Evolutionary conservation across 768 basidiomycete species (phyloP).

Genomic region (Lactifluus subvellereus): DNA sequence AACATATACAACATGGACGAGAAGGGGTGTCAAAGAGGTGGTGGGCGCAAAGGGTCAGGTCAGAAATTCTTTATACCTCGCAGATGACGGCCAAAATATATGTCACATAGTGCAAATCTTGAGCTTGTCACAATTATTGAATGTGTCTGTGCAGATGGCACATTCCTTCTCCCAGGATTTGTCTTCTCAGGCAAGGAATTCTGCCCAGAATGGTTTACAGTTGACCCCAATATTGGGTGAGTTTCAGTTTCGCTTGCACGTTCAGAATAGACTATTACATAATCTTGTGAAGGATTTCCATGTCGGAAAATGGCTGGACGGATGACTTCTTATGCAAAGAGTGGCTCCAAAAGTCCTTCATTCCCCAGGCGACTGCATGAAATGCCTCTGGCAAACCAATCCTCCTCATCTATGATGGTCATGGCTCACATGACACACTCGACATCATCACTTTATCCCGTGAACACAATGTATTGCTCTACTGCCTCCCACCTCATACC

Average conservation of each 20-base stretch:
- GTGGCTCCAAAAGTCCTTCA: neutral
- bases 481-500: neutral
- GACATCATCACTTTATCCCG: too few relatives aligned
- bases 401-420: conserved; percentile 9
- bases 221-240: neutral
- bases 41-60: neutral
- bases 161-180: neutral
- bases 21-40: neutral
- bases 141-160: neutral
- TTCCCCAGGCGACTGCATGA: neutral
- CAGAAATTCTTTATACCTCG: neutral
- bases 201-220: neutral
- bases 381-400: neutral
- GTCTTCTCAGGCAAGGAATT: neutral
- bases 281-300: neutral
- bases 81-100: neutral
- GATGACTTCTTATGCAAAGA: neutral
- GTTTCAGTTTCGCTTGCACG: too few relatives aligned
- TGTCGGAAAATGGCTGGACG: conserved; percentile 1
- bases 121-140: conserved; percentile 8
- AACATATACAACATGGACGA: too few relatives aligned
- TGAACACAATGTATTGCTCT: too few relatives aligned
- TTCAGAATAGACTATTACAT: too few relatives aligned
- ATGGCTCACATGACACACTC: neutral
- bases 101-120: neutral